Percentiles rank a stretch among this genome's conserved stretches.
These are phyloP conservation scores for Talaromyces wortmannii DNA, from an alignment of 495 filamentous ascomycete species.

Conservation along the genomic window DNA sequence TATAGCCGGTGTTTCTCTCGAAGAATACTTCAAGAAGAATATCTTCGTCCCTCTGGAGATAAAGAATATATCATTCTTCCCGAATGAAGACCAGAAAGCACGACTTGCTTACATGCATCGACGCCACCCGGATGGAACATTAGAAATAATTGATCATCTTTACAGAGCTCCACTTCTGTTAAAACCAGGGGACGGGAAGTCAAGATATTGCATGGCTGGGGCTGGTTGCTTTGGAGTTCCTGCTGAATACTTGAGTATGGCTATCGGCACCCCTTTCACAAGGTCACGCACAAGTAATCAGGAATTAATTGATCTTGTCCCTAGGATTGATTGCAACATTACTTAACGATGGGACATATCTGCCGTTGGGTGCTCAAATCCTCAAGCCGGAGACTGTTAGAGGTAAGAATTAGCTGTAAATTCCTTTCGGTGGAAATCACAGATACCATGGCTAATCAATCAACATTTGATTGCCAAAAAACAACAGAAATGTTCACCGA, in stretches of 20 bases:
- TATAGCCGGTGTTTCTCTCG: conserved; percentile 35
- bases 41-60: conserved; percentile 48
- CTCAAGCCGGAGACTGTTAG: conserved; percentile 39
- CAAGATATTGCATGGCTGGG: conserved; percentile 41
- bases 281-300: neutral
- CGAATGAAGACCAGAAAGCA: conserved; percentile 36
- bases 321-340: conserved; percentile 27
- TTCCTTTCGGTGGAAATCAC: conserved; percentile 16
- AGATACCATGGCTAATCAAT: too few relatives aligned
- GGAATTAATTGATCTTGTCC: neutral
- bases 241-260: conserved; percentile 41
- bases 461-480: too few relatives aligned
- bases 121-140: conserved; percentile 21
- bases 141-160: conserved; percentile 23
- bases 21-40: conserved; percentile 45
- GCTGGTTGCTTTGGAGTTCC: conserved; percentile 42
- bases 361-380: conserved; percentile 33
- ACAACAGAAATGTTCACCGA: conserved; percentile 34
- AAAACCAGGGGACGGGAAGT: conserved; percentile 15
- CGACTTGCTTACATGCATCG: conserved; percentile 39
- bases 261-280: neutral
- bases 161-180: conserved; percentile 18
- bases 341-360: conserved; percentile 35
- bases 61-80: conserved; percentile 42
- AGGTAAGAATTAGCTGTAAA: neutral